These are phyloP conservation scores for Nakaseomyces glabratus DNA, from an alignment of 1,139 yeast species.

Conservation along the genomic window DNA sequence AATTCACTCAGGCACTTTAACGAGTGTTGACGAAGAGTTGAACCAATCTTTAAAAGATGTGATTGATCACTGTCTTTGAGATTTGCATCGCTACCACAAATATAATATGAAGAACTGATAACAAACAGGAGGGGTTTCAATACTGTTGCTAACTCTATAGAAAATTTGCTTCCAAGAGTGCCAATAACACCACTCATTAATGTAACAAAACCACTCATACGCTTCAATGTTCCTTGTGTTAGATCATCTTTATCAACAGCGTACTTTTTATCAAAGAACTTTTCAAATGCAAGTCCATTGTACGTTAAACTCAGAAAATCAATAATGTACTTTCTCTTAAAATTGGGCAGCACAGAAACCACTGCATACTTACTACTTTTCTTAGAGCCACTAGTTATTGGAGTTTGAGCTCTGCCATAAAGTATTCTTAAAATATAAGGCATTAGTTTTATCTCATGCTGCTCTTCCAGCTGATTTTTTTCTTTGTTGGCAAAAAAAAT, in stretches of 20 bases:
- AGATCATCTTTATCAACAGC: slow-evolving; percentile 22
- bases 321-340: slow-evolving; percentile 45
- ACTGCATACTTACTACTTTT: slow-evolving; percentile 72
- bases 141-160: slow-evolving; percentile 42
- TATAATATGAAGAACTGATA: slow-evolving; percentile 46
- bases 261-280: slow-evolving; percentile 32
- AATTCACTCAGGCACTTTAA: slow-evolving; percentile 47
- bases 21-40: slow-evolving; percentile 51
- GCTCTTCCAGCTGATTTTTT: slow-evolving; percentile 46
- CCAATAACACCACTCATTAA: slow-evolving; percentile 55
- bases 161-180: slow-evolving; percentile 53
- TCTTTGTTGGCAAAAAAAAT: slow-evolving; percentile 47
- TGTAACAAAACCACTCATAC: slow-evolving; percentile 63
- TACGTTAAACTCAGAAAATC: slow-evolving; percentile 58
- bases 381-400: slow-evolving; percentile 53
- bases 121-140: slow-evolving; percentile 55
- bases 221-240: slow-evolving; percentile 34
- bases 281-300: slow-evolving; percentile 40
- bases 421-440: slow-evolving; percentile 70
- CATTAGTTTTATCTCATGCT: slow-evolving; percentile 52
- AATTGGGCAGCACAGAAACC: slow-evolving; percentile 56
- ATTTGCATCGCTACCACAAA: slow-evolving; percentile 31
- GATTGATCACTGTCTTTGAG: slow-evolving; percentile 20
- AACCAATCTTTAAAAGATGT: slow-evolving; percentile 38
- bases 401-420: slow-evolving; percentile 75